These are phyloP conservation scores for Phaffia rhodozyma DNA, from an alignment of 1,284 basidiomycete genomes.

Conservation along the genomic window DNA sequence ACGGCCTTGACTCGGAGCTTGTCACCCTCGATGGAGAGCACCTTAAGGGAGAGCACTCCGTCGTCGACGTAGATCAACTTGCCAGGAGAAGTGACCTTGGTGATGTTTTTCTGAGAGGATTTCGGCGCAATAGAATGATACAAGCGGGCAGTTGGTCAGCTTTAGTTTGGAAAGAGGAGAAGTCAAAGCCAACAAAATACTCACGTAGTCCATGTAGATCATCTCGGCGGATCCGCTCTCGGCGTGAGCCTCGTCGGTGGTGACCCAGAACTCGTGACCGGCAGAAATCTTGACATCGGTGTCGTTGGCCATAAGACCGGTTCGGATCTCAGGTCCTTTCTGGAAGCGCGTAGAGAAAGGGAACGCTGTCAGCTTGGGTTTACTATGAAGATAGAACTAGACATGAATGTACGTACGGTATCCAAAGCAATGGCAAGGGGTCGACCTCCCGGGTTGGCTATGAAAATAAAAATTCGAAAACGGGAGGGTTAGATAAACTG, in stretches of 20 bases:
- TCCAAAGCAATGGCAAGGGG: slow-evolving; percentile 97
- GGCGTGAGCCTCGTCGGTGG: slow-evolving; percentile 70
- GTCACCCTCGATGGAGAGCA: slow-evolving; percentile 68
- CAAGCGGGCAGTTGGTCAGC: background rate
- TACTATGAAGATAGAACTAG: background rate
- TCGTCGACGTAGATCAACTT: slow-evolving; percentile 97
- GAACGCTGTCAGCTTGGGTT: slow-evolving; percentile 13
- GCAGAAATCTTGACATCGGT: slow-evolving; percentile 75
- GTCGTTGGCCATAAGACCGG: slow-evolving; percentile 79
- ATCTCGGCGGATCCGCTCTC: slow-evolving; percentile 69
- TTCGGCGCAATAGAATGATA: background rate
- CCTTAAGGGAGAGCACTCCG: slow-evolving; percentile 85
- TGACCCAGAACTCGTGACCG: slow-evolving; percentile 89
- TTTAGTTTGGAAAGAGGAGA: slow-evolving; percentile 22
- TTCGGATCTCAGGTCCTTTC: slow-evolving; percentile 99
- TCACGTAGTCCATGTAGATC: slow-evolving; percentile 82
- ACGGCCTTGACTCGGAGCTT: slow-evolving; percentile 75
- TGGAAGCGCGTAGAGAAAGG: slow-evolving; percentile 31
- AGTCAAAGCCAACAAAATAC: slow-evolving; percentile 28
- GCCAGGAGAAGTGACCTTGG: slow-evolving; percentile 88
- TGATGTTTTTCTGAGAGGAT: slow-evolving; percentile 59
- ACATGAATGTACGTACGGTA: slow-evolving; percentile 48
- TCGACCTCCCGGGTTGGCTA: slow-evolving; percentile 58
- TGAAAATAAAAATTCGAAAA: slow-evolving; percentile 11
- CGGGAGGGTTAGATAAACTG: background rate